Evolutionary conservation across 73 alveolate species (phyloP).

Genomic region (Blepharisma japonicum): DNA sequence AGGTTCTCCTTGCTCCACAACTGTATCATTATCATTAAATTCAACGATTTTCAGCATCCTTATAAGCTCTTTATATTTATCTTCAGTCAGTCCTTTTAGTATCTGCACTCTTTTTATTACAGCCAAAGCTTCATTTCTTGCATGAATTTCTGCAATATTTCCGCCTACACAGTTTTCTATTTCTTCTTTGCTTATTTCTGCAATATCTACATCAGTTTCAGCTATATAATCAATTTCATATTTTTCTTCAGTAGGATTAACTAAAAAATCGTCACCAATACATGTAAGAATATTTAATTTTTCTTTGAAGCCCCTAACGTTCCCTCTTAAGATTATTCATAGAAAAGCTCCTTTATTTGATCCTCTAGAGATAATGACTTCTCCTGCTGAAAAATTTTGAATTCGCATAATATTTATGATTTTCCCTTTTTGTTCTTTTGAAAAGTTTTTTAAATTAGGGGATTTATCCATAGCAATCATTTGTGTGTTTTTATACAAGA

Average conservation of each 20-base stretch:
- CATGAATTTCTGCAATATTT: not conserved
- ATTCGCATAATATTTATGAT: slow-evolving; percentile 17
- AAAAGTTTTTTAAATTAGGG: slow-evolving; percentile 15
- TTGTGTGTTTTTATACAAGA: not conserved
- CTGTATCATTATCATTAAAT: slow-evolving; percentile 45
- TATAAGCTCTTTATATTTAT: slow-evolving; percentile 39
- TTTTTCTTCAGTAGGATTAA: not conserved
- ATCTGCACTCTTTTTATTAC: slow-evolving; percentile 42
- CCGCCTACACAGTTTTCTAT: slow-evolving; percentile 21
- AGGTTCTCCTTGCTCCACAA: slow-evolving; percentile 73
- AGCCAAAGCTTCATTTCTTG: slow-evolving; percentile 20
- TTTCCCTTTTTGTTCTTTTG: slow-evolving; percentile 17
- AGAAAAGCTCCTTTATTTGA: not conserved
- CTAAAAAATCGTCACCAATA: not conserved
- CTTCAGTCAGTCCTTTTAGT: slow-evolving; percentile 39
- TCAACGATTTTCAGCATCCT: slow-evolving; percentile 35
- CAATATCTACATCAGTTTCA: not conserved
- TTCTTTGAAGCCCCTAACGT: not conserved
- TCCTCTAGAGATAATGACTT: slow-evolving; percentile 13
- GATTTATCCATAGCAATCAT: slow-evolving; percentile 16
- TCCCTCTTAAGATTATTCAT: not conserved
- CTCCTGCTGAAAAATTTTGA: not conserved
- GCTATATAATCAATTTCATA: slow-evolving; percentile 5
- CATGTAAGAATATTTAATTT: not conserved
- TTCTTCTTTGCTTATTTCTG: not conserved